Evolutionary conservation across 495 filamentous ascomycete species (phyloP), one percentile per base, ranked within the genome.

Genomic region (Penicillium arizonense): DNA sequence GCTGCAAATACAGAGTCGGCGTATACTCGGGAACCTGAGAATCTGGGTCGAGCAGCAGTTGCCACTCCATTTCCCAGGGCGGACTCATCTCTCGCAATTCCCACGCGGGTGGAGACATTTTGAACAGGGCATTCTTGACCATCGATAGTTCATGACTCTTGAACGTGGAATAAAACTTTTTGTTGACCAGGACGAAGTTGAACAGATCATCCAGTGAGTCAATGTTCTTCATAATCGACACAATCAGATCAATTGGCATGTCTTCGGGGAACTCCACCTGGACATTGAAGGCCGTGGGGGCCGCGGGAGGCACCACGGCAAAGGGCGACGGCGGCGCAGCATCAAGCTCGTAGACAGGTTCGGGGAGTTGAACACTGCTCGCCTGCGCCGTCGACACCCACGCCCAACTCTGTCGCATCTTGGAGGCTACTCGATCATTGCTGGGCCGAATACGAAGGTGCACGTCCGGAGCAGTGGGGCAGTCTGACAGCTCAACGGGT

Each of bases 51-150:
- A 71, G 23, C 11, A 73, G 49, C 18, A 65, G 53, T 37, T 73
- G 72, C 57, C 72, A 70, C 18, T 77, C 66, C n/a, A 68, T 72
- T 34, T 68, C 68, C 63, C 78, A 80, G 0, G 82, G 82, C 14
- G 78, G 77, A 48, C 78, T 82, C 66, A 84, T 81, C 58, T 87
- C 83, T 18, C 83, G 82, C 49, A 84, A 67, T 58, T 87, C 84
- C 82, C 81, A 86, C 2, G 83, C 83, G 1, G 84, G 73, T n/a
- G 83, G 78, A 0, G 81, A 86, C 76, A 78, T 78, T 49, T 68
- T 76, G 50, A 73, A 78, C 2, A 84, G 65, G 1, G 80, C 70
- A n/a, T 66, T 67, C 36, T 80, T 80, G 50, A 87, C 79, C 12
- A 87, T 64, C 1, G 63, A 57, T 30, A 86, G 62, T 50, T 87